These are phyloP conservation scores for Lactarius sp. DNA, from an alignment of 768 basidiomycete species.

Conservation along the genomic window DNA sequence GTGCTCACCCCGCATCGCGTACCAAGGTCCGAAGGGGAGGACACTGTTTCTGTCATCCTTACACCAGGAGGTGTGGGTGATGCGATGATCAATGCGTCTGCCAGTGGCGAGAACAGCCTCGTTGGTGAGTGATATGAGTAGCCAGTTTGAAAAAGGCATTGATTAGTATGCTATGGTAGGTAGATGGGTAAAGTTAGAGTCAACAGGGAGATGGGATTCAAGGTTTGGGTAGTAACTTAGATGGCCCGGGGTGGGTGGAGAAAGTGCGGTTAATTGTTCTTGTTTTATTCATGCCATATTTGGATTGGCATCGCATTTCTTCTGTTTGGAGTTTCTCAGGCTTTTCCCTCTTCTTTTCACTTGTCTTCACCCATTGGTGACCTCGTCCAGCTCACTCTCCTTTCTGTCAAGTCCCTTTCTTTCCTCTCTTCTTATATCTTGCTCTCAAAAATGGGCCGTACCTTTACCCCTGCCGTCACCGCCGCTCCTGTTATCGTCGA, in stretches of 20 bases:
- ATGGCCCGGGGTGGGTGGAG: neutral
- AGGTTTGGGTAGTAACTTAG: slow-evolving; percentile 35
- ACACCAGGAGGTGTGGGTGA: slow-evolving; percentile 13
- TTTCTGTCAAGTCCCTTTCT: slow-evolving; percentile 15
- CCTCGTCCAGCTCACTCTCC: slow-evolving; percentile 13
- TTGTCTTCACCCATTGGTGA: neutral
- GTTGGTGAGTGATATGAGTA: slow-evolving; percentile 4
- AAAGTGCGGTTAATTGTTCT: neutral
- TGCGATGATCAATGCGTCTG: neutral
- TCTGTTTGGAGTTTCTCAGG: neutral
- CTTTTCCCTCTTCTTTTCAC: neutral
- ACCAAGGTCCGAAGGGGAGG: slow-evolving; percentile 48
- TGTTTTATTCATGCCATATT: neutral
- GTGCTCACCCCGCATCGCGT: slow-evolving; percentile 41
- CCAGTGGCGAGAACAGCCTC: neutral
- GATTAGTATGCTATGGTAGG: neutral
- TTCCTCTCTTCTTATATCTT: slow-evolving; percentile 7
- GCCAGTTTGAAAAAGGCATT: neutral
- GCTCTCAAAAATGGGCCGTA: slow-evolving; percentile 22
- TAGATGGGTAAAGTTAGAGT: slow-evolving; percentile 45
- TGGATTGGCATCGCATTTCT: neutral
- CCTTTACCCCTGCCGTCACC: slow-evolving; percentile 14
- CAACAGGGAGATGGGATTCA: slow-evolving; percentile 39
- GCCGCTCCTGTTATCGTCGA: slow-evolving; percentile 16
- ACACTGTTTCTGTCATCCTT: slow-evolving; percentile 42